phyloP scores from a whole-genome alignment of 2,329 filamentous ascomycete species.

The Ceratocystis albifundus region DNA sequence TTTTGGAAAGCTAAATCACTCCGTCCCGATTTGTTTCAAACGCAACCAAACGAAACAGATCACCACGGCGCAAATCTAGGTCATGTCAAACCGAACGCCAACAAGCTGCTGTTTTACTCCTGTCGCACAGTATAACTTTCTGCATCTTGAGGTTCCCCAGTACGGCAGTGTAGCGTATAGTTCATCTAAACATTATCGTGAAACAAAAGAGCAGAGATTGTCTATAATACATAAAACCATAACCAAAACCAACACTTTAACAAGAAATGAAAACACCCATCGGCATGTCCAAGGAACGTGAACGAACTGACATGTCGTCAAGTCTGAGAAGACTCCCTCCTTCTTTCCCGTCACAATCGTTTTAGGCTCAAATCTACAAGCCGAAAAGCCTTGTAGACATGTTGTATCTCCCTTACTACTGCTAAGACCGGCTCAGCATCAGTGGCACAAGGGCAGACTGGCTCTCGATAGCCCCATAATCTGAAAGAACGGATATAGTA shows the following conservation, averaged over 20 bases:
- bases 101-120: background rate
- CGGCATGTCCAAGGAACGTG: background rate
- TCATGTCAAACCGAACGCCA: no score
- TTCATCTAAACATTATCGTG: background rate
- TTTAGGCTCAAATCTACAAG: background rate
- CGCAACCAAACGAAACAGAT: no score
- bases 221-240: background rate
- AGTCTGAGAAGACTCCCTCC: no score
- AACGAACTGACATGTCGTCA: background rate
- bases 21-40: no score
- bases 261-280: background rate
- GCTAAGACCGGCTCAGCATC: conserved; percentile 42
- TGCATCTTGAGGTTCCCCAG: background rate
- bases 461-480: conserved; percentile 41
- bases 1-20: no score
- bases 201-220: conserved; percentile 13
- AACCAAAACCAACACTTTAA: background rate
- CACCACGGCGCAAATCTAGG: no score
- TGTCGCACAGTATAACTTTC: background rate
- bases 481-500: conserved; percentile 31
- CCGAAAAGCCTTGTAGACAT: background rate
- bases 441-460: conserved; percentile 46
- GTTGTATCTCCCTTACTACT: background rate
- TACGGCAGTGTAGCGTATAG: background rate
- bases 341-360: no score